A percentile compares a stretch with the other conserved stretches of the same genome.
Evolutionary conservation across 2,329 filamentous ascomycete species (phyloP).

Genomic region (Elsinoe ampelina): DNA sequence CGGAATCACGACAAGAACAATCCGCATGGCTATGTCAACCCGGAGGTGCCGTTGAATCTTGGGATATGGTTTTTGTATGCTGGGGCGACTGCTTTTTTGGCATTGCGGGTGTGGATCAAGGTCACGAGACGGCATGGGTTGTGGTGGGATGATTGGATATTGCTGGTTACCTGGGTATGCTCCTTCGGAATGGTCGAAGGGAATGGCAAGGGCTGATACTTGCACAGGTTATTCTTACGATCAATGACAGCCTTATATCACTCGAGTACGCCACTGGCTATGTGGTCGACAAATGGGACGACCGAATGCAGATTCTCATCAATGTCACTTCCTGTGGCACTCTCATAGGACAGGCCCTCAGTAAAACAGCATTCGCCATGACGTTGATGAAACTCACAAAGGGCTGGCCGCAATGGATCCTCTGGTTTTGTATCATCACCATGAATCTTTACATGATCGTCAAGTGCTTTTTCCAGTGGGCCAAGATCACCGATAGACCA

Average conservation of each 20-base stretch:
- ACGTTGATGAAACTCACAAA: constrained; percentile 37
- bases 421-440: constrained; percentile 42
- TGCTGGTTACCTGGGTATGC: constrained; percentile 30
- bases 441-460: constrained; percentile 43
- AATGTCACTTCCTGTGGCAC: constrained; percentile 34
- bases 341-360: constrained; percentile 29
- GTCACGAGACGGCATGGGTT: constrained; percentile 30
- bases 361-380: constrained; percentile 33
- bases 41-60: constrained; percentile 28
- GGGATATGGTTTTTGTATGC: constrained; percentile 33
- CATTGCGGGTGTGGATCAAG: constrained; percentile 30
- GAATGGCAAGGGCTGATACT: constrained; percentile 10
- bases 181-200: not conserved
- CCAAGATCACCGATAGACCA: constrained; percentile 35
- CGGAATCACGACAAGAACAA: not conserved
- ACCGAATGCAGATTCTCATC: constrained; percentile 46
- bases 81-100: constrained; percentile 29
- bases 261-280: constrained; percentile 43
- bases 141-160: constrained; percentile 34
- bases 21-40: constrained; percentile 25
- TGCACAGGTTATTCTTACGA: constrained; percentile 33
- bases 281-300: constrained; percentile 39
- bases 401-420: constrained; percentile 22
- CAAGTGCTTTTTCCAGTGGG: constrained; percentile 44
- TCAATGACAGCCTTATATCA: constrained; percentile 39